Evolutionary conservation across 805 yeast genomes (phyloP).

Genomic region (Starmerella sp.): DNA sequence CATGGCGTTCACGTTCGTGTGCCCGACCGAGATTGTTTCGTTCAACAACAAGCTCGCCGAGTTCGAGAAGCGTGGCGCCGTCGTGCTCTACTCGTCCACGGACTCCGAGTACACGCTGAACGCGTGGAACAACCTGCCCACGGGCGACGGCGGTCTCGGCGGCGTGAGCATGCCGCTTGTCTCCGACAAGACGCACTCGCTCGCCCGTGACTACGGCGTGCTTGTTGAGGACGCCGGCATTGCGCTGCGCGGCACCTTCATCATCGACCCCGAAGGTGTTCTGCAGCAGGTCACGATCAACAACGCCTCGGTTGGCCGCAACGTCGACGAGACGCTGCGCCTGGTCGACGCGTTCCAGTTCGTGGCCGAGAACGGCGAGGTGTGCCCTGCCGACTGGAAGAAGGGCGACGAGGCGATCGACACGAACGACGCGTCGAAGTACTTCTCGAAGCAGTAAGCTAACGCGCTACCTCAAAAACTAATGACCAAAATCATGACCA

Average conservation of each 20-base stretch:
- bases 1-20: slow-evolving; percentile 97
- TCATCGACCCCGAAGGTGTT: slow-evolving; percentile 91
- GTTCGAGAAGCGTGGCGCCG: slow-evolving; percentile 76
- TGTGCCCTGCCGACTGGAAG: slow-evolving; percentile 99
- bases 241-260: slow-evolving; percentile 94
- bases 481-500: background rate
- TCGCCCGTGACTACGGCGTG: slow-evolving; percentile 95
- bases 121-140: slow-evolving; percentile 95
- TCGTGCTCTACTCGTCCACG: slow-evolving; percentile 90
- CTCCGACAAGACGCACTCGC: slow-evolving; percentile 92
- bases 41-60: slow-evolving; percentile 90
- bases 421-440: slow-evolving; percentile 22
- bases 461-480: background rate
- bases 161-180: slow-evolving; percentile 86
- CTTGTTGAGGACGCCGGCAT: slow-evolving; percentile 91
- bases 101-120: slow-evolving; percentile 95
- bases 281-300: slow-evolving; percentile 96
- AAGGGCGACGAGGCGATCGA: slow-evolving; percentile 89
- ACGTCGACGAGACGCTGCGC: slow-evolving; percentile 95
- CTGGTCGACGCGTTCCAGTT: slow-evolving; percentile 98
- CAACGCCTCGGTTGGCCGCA: slow-evolving; percentile 98
- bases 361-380: slow-evolving; percentile 98
- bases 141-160: slow-evolving; percentile 98
- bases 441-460: slow-evolving; percentile 20
- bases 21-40: slow-evolving; percentile 98